Conservation (phyloP, 257 asterid genomes). For the Ophiorrhiza pumila region DNA sequence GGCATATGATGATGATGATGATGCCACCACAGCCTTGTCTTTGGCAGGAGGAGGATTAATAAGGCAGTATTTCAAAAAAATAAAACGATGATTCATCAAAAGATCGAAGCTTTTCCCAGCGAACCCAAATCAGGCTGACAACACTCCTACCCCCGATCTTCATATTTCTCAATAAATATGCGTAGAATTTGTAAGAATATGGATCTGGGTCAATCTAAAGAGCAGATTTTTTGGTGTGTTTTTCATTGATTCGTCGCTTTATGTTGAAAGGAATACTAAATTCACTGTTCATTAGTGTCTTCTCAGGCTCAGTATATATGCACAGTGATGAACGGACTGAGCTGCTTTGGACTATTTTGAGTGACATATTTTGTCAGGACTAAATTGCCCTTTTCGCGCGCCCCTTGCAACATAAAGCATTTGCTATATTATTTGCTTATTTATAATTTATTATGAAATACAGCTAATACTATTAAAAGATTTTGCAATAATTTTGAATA, state of each 20-base stretch:
- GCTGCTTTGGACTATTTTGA: conserved; percentile 41
- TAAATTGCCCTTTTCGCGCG: conserved; percentile 26
- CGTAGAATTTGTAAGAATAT: neutral
- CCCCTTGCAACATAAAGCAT: neutral
- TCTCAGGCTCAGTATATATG: conserved; percentile 8
- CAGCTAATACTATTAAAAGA: no score
- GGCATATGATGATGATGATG: conserved; percentile 6
- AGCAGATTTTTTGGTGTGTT: neutral
- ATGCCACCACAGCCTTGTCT: conserved; percentile 12
- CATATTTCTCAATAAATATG: conserved; percentile 8
- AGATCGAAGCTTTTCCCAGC: conserved; percentile 9
- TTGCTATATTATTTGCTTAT: no score
- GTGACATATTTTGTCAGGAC: conserved; percentile 30
- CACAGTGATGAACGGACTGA: conserved; percentile 22
- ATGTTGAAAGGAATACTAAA: neutral
- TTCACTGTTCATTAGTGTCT: conserved; percentile 10
- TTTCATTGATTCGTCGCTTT: conserved; percentile 16
- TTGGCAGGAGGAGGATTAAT: neutral
- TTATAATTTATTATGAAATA: no score
- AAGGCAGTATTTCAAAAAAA: neutral
- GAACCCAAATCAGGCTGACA: conserved; percentile 2
- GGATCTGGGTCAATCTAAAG: conserved; percentile 14
- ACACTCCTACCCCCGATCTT: conserved; percentile 8
- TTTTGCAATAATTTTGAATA: no score
- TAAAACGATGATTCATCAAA: neutral